Evolutionary conservation across 441 rosid genomes (phyloP).

Genomic region (Adansonia grandidieri): DNA sequence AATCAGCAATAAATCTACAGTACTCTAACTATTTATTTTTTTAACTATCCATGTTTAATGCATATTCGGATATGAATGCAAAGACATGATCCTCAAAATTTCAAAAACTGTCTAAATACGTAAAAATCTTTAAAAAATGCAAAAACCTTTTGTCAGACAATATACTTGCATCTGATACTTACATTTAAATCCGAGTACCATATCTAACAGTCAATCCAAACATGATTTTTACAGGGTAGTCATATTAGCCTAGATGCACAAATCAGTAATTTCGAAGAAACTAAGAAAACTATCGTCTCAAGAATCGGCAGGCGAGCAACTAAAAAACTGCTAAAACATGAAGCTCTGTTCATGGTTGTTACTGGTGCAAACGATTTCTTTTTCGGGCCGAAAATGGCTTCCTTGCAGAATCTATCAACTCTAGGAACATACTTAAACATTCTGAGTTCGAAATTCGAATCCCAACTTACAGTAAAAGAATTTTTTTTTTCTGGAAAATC

Average conservation of each 20-base stretch:
- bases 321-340: slow-evolving; percentile 19
- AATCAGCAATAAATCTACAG: too few relatives aligned
- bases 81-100: too few relatives aligned
- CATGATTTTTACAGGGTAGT: slow-evolving; percentile 25
- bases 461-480: slow-evolving; percentile 34
- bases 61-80: too few relatives aligned
- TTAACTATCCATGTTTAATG: too few relatives aligned
- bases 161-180: too few relatives aligned
- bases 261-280: slow-evolving; percentile 33
- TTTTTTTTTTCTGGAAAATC: not conserved
- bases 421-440: slow-evolving; percentile 12
- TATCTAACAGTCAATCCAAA: too few relatives aligned
- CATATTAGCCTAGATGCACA: slow-evolving; percentile 33
- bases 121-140: too few relatives aligned
- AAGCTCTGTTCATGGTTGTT: slow-evolving; percentile 30
- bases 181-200: too few relatives aligned
- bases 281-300: slow-evolving; percentile 32
- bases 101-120: too few relatives aligned
- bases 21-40: too few relatives aligned
- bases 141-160: too few relatives aligned
- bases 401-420: not conserved
- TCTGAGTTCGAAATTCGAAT: slow-evolving; percentile 28
- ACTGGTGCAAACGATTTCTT: slow-evolving; percentile 29
- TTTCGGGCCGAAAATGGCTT: not conserved
- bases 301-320: slow-evolving; percentile 30